Evolutionary conservation across 805 yeast species (phyloP).

Genomic region (Tetrapisispora taiwanensis): DNA sequence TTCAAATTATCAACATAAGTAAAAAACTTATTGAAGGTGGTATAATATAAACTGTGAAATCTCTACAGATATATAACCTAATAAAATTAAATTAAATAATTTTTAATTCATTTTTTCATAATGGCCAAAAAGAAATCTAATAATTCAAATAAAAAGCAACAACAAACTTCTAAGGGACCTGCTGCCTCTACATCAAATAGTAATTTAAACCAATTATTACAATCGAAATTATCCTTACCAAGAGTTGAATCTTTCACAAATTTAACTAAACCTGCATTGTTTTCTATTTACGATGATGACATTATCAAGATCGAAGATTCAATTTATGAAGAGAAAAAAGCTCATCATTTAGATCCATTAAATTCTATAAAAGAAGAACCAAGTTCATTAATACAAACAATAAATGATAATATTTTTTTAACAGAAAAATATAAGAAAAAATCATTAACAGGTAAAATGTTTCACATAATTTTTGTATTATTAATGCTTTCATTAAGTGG

Average conservation of each 20-base stretch:
- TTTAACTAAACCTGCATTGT: constrained; percentile 42
- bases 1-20: no score
- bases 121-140: constrained; percentile 2
- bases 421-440: neutral
- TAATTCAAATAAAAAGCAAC: neutral
- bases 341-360: constrained; percentile 3
- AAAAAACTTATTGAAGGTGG: no score
- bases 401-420: neutral
- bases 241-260: constrained; percentile 33
- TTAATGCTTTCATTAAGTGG: constrained; percentile 36
- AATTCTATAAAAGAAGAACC: neutral
- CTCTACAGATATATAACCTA: no score
- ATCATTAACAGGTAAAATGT: constrained; percentile 2
- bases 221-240: neutral
- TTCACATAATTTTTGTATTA: constrained; percentile 11
- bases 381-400: neutral
- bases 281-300: constrained; percentile 40
- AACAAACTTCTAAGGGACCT: neutral
- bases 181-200: neutral
- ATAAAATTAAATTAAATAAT: no score
- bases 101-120: no score
- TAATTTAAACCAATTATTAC: neutral
- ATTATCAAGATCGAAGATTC: constrained; percentile 19
- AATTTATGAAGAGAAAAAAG: constrained; percentile 26
- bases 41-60: no score